Percentiles rank a stretch among this genome's conserved stretches.
These are phyloP conservation scores for Hypsizygus marmoreus DNA, from an alignment of 768 basidiomycete genomes.

Conservation along the genomic window DNA sequence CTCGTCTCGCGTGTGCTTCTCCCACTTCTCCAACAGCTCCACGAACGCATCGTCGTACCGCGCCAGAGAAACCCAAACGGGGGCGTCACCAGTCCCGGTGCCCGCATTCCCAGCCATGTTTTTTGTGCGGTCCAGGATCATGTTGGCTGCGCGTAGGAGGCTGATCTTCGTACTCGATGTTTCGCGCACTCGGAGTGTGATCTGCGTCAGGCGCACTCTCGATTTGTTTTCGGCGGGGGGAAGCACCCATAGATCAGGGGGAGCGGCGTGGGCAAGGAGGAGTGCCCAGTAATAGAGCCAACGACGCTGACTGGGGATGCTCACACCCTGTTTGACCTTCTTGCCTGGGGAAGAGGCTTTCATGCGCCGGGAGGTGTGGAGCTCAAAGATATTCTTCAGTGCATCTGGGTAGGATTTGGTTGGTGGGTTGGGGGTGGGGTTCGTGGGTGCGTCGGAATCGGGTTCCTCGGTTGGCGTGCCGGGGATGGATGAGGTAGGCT, in stretches of 20 bases:
- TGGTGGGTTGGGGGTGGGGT: conserved; percentile 4
- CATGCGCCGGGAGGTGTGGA: conserved; percentile 75
- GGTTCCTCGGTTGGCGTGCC: no score
- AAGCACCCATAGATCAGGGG: conserved; percentile 48
- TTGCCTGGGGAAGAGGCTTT: conserved; percentile 38
- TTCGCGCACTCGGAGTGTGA: conserved; percentile 64
- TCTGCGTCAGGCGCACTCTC: conserved; percentile 57
- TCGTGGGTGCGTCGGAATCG: neutral
- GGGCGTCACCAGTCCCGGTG: conserved; percentile 26
- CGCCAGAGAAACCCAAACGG: conserved; percentile 75
- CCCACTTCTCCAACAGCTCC: conserved; percentile 62
- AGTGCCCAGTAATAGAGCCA: conserved; percentile 81
- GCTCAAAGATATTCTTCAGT: conserved; percentile 58
- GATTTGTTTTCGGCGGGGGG: conserved; percentile 22
- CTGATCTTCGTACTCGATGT: conserved; percentile 49
- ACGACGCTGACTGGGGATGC: conserved; percentile 79
- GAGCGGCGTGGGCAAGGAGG: conserved; percentile 57
- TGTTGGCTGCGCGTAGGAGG: conserved; percentile 59
- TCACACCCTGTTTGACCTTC: conserved; percentile 60
- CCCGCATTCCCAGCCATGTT: conserved; percentile 34
- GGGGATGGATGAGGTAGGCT: neutral
- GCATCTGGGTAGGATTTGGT: conserved; percentile 34
- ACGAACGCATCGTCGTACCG: conserved; percentile 78
- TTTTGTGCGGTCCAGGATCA: conserved; percentile 49
- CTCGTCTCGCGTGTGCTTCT: conserved; percentile 50